These are phyloP conservation scores for Solanum virginianum DNA, from an alignment of 257 asterid genomes.

Conservation along the genomic window DNA sequence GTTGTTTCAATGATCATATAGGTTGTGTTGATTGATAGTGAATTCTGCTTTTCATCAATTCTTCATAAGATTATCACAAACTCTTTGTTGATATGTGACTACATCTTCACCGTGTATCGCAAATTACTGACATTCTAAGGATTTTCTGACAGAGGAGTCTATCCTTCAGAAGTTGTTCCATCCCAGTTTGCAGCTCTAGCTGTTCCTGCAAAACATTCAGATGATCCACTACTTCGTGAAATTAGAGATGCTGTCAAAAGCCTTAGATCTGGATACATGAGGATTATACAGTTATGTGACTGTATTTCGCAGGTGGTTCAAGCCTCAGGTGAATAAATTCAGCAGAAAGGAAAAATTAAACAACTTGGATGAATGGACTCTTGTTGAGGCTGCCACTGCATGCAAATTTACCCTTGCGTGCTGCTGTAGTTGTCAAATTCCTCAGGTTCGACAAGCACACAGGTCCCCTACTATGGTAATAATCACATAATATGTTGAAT, in stretches of 20 bases:
- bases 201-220: slow-evolving; percentile 4
- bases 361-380: background rate
- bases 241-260: slow-evolving; percentile 30
- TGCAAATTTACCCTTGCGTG: background rate
- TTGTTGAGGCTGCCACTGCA: background rate
- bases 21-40: background rate
- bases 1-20: background rate
- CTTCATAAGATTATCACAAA: background rate
- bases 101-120: background rate
- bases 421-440: background rate
- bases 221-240: slow-evolving; percentile 18
- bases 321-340: slow-evolving; percentile 15
- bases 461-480: background rate
- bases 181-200: slow-evolving; percentile 17
- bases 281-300: slow-evolving; percentile 51
- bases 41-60: background rate
- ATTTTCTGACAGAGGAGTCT: slow-evolving; percentile 54
- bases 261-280: slow-evolving; percentile 45
- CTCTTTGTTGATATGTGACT: background rate
- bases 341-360: background rate
- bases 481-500: background rate
- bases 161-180: slow-evolving; percentile 67
- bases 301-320: slow-evolving; percentile 38
- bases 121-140: background rate
- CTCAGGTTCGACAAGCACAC: background rate